These are phyloP conservation scores for Sungouiella blattae DNA, from an alignment of 805 yeast species.

Conservation along the genomic window DNA sequence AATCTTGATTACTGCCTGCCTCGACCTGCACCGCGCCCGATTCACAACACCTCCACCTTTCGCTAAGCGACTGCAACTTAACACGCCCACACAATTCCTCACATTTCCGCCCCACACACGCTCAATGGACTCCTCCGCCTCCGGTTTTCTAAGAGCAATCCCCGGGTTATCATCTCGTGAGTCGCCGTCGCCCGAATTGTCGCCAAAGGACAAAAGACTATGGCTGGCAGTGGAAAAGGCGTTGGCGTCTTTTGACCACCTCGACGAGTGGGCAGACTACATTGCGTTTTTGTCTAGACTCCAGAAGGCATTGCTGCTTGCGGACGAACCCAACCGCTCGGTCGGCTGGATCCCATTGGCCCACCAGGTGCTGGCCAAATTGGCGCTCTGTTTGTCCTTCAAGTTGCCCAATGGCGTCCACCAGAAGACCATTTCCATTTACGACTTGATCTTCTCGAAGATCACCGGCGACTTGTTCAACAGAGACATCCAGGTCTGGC, in stretches of 20 bases:
- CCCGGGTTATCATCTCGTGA: conserved; percentile 6
- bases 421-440: conserved; percentile 77
- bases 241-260: conserved; percentile 68
- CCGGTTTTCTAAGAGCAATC: conserved; percentile 6
- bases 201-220: conserved; percentile 65
- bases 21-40: no score
- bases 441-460: conserved; percentile 63
- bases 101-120: no score
- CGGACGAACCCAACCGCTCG: conserved; percentile 26
- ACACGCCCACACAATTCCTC: no score
- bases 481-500: conserved; percentile 66
- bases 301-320: conserved; percentile 57
- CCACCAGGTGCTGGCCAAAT: conserved; percentile 60
- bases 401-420: conserved; percentile 94
- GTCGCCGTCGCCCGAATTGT: conserved; percentile 7
- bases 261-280: conserved; percentile 97
- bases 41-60: no score
- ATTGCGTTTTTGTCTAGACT: conserved; percentile 83
- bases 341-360: conserved; percentile 60
- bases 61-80: no score
- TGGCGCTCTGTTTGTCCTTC: conserved; percentile 78
- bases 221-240: conserved; percentile 68
- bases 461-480: conserved; percentile 56
- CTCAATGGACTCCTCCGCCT: no score
- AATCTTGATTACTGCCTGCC: no score